These are phyloP conservation scores for Cercospora nicotianae DNA, from an alignment of 2,329 filamentous ascomycete species.

Conservation along the genomic window DNA sequence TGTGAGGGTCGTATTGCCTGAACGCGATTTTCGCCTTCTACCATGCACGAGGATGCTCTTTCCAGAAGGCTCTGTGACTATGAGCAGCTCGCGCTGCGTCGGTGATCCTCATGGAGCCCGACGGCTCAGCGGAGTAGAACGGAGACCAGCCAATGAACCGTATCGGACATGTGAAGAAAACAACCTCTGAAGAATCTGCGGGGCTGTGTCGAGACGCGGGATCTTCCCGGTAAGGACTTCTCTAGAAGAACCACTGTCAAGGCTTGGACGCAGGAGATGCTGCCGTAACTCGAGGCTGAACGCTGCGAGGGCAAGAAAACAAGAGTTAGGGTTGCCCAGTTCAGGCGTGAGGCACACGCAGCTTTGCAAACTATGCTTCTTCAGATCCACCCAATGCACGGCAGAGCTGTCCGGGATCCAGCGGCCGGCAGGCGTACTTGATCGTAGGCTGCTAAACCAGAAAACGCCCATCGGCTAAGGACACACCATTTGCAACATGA, in stretches of 20 bases:
- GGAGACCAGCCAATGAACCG: neutral
- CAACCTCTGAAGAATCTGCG: neutral
- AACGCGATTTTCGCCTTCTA: neutral
- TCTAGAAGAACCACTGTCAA: neutral
- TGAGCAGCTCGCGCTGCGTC: neutral
- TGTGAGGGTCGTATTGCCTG: neutral
- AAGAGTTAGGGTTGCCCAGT: neutral
- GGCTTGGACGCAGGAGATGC: too few relatives aligned
- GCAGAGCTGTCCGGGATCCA: neutral
- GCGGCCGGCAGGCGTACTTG: neutral
- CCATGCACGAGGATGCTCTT: neutral
- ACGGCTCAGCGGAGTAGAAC: neutral
- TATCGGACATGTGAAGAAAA: neutral
- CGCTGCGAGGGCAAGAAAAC: neutral
- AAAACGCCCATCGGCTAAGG: neutral
- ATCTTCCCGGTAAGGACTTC: neutral
- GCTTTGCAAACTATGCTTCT: neutral
- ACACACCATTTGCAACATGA: neutral
- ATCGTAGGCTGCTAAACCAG: neutral
- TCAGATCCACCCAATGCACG: neutral
- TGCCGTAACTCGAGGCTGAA: neutral
- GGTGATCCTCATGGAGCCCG: neutral
- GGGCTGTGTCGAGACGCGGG: neutral
- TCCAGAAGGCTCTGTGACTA: neutral
- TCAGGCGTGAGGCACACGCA: neutral